A percentile compares a stretch with the other conserved stretches of the same genome.
phyloP scores from a whole-genome alignment of 106 monocot species.

The Vanilla planifolia region DNA sequence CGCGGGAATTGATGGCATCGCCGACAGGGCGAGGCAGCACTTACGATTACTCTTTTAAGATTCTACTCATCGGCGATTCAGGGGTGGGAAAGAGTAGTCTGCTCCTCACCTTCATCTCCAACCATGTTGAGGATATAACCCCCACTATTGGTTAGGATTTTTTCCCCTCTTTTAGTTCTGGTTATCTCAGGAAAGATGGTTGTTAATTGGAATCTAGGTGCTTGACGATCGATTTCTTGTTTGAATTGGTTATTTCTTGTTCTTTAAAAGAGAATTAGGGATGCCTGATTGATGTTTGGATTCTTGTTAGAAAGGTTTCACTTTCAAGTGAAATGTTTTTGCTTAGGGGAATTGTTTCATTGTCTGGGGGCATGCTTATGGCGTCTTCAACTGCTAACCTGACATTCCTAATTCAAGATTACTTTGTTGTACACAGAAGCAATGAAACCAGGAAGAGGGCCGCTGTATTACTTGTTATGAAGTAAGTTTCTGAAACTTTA shows the following conservation, averaged over 20 bases:
- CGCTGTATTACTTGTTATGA: too few species aligned
- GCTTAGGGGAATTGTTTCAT: too few species aligned
- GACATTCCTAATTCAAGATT: too few species aligned
- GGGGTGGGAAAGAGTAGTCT: conserved; percentile 64
- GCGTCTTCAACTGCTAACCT: too few species aligned
- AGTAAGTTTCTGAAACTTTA: too few species aligned
- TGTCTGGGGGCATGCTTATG: too few species aligned
- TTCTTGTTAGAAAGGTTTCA: neutral
- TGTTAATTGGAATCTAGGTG: neutral
- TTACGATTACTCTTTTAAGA: conserved; percentile 54
- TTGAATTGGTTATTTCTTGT: neutral
- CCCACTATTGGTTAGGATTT: conserved; percentile 2
- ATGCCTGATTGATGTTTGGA: neutral
- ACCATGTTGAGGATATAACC: conserved; percentile 11
- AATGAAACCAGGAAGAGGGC: too few species aligned
- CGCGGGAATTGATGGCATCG: conserved; percentile 10
- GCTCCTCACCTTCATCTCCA: conserved; percentile 47
- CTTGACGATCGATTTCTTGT: neutral
- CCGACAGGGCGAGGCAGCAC: conserved; percentile 9
- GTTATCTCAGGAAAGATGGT: neutral
- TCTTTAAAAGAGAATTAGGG: neutral
- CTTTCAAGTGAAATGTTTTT: too few species aligned
- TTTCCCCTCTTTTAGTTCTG: neutral
- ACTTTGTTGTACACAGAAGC: too few species aligned
- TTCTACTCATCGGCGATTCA: conserved; percentile 57